Evolutionary conservation across 371 early-diverging fungal genomes (phyloP).

Genomic region (Basidiobolus meristosporus): DNA sequence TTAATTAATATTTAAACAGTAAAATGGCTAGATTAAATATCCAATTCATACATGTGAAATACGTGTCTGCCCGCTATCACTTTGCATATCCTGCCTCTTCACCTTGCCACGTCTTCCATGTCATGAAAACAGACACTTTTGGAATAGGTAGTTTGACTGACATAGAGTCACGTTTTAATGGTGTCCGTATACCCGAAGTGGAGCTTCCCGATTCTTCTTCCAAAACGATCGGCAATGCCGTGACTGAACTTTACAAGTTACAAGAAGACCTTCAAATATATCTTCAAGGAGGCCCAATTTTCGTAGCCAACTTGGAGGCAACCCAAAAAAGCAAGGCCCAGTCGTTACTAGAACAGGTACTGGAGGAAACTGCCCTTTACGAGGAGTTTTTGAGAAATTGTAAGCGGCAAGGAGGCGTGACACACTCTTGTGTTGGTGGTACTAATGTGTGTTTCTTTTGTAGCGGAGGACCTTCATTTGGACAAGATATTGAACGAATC

Average conservation of each 20-base stretch:
- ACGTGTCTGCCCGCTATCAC: too few species aligned
- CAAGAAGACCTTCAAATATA: constrained; percentile 33
- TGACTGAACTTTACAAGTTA: constrained; percentile 34
- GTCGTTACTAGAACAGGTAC: constrained; percentile 33
- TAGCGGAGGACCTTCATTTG: constrained; percentile 22
- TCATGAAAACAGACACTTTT: background rate
- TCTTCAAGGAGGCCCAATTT: constrained; percentile 26
- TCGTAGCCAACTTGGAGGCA: constrained; percentile 10
- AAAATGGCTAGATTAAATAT: too few species aligned
- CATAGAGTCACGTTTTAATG: constrained; percentile 33
- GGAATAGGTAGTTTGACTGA: constrained; percentile 5
- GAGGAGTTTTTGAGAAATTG: constrained; percentile 59
- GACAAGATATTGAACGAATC: constrained; percentile 28
- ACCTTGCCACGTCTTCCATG: too few species aligned
- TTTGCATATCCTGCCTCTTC: too few species aligned
- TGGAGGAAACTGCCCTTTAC: constrained; percentile 41
- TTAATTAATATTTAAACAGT: too few species aligned
- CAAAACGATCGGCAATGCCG: constrained; percentile 27
- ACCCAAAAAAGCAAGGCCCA: constrained; percentile 21
- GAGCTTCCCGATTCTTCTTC: constrained; percentile 40
- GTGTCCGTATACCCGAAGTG: constrained; percentile 35
- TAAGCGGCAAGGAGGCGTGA: constrained; percentile 8
- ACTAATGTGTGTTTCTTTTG: background rate
- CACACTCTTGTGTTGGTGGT: background rate
- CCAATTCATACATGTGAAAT: too few species aligned